Base-by-base conservation (phyloP, 73 alveolate genomes). In the Chromera velia region DNA sequence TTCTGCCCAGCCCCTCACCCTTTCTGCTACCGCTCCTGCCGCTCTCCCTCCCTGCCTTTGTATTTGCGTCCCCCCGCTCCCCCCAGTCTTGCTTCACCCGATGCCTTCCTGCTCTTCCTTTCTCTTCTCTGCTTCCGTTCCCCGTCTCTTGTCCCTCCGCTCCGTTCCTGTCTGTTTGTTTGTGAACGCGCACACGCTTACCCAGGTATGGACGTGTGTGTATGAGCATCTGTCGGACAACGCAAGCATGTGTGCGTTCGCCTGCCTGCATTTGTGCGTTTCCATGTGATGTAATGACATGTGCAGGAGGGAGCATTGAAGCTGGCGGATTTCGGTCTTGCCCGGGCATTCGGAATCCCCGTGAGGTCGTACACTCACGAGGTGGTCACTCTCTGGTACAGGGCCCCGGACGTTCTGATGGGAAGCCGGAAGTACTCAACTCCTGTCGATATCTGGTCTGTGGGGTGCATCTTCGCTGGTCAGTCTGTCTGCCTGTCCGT, bases 301-400 rank as follows among this genome's bases (percentile, higher is more conserved):
- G 33, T 33, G 10, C 48, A 47, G 81, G 96, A 88, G 72, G 96
- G 96, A 73, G 84, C 92, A 19, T 78, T 94, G 81, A 91, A 94
- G 85, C 84, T 94, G 26, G 97, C 98, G 1, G 98, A 94, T 84
- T 94, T 94, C 79, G 98, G 98, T 31, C 80, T 94, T 64, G 98
- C 97, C 0, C 66, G 98, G 69, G 97, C 96, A 18, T 94, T 91
- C 74, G 98, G 96, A 46, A 84, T 94, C 47, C 98, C 97, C 26
- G 96, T 92, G 70, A 88, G 94, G 81, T 87, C 88, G 76, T 92
- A 85, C 76, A 92, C 96, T 26, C 93, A 92, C 80, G 93, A 64
- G 72, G 98, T 94, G 32, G 97, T 94, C 31, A 92, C 96, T n/a
- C 83, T 94, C 34, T 94, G 94, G 96, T 91, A 91, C 82, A 75